These are phyloP conservation scores for Trichoderma polysporum DNA, from an alignment of 2,329 filamentous ascomycete genomes.

Conservation along the genomic window DNA sequence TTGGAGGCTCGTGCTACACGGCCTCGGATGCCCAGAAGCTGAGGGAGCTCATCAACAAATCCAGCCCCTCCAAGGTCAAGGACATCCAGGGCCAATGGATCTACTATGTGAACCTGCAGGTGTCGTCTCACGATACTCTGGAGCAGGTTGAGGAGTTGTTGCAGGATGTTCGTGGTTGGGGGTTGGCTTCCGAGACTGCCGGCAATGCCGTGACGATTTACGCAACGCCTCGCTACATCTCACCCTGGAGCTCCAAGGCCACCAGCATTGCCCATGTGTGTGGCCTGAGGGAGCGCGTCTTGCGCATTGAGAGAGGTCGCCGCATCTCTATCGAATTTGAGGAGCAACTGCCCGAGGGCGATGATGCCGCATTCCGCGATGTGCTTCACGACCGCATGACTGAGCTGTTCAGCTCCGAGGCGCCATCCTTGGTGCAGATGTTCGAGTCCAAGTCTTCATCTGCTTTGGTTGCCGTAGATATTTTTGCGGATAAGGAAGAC, in stretches of 20 bases:
- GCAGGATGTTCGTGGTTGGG: constrained; percentile 37
- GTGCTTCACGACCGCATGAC: constrained; percentile 93
- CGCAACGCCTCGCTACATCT: constrained; percentile 80
- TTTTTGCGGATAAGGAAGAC: constrained; percentile 63
- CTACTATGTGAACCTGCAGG: constrained; percentile 66
- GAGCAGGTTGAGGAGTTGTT: constrained; percentile 49
- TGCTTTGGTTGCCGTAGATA: constrained; percentile 72
- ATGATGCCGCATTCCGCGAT: constrained; percentile 63
- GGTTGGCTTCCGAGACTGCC: constrained; percentile 30
- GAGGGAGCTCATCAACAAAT: constrained; percentile 45
- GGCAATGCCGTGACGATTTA: constrained; percentile 62
- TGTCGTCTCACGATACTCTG: constrained; percentile 44
- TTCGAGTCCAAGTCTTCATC: constrained; percentile 67
- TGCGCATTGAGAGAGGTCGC: constrained; percentile 84
- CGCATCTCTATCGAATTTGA: constrained; percentile 69
- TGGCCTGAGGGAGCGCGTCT: constrained; percentile 67
- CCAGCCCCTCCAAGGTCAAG: constrained; percentile 45
- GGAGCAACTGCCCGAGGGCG: constrained; percentile 38
- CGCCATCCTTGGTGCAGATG: constrained; percentile 71
- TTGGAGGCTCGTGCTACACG: constrained; percentile 52
- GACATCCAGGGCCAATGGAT: constrained; percentile 55
- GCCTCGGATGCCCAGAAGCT: constrained; percentile 45
- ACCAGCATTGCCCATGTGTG: constrained; percentile 93
- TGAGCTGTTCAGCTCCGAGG: constrained; percentile 67
- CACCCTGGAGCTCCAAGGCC: constrained; percentile 96